Evolutionary conservation across 2,329 filamentous ascomycete species (phyloP).

Genomic region (Diaporthe sp.): DNA sequence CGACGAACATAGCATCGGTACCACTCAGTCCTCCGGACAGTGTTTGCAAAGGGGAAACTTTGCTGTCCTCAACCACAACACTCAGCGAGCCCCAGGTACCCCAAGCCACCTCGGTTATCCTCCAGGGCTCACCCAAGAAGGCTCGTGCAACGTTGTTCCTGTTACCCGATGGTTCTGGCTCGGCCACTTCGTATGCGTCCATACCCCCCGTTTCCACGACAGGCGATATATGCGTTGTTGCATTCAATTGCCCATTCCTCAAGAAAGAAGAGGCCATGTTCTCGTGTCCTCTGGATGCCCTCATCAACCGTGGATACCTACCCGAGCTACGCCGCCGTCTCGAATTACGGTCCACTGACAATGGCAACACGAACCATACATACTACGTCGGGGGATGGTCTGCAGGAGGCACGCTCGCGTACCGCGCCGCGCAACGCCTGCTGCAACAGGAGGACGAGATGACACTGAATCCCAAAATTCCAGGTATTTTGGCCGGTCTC

Average conservation of each 20-base stretch:
- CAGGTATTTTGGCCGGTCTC: not conserved
- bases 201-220: not conserved
- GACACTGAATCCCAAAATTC: too few species aligned
- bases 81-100: not conserved
- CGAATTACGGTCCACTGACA: too few species aligned
- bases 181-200: not conserved
- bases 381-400: constrained; percentile 7
- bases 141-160: not conserved
- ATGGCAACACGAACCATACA: too few species aligned
- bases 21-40: not conserved
- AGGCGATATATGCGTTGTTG: not conserved
- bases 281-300: not conserved
- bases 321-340: not conserved
- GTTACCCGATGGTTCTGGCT: not conserved
- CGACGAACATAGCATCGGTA: not conserved
- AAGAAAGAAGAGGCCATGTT: not conserved
- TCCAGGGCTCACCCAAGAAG: not conserved
- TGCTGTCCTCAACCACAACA: not conserved
- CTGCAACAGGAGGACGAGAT: not conserved
- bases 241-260: not conserved
- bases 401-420: not conserved
- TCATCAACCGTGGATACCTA: not conserved
- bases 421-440: not conserved
- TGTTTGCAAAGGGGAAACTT: too few species aligned
- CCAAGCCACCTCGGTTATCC: not conserved